Percentiles rank a stretch among this genome's conserved stretches.
phyloP scores from a whole-genome alignment of 768 basidiomycete genomes.

The Hortiboletus campestris region DNA sequence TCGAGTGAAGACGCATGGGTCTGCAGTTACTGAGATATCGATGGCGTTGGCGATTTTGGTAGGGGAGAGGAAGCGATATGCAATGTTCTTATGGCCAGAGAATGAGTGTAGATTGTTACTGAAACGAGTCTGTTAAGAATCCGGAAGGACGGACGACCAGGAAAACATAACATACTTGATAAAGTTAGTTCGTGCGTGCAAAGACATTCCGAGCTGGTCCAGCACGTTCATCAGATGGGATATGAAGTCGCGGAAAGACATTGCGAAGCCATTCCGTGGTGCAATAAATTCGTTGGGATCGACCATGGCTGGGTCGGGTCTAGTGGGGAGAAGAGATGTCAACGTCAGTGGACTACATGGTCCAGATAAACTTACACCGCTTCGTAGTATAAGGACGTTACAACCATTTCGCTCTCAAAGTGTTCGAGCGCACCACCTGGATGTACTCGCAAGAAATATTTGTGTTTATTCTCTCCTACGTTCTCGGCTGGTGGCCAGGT shows the following conservation, averaged over 20 bases:
- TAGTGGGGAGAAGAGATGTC: slow-evolving; percentile 29
- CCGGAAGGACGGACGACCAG: neutral
- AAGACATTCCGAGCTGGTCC: slow-evolving; percentile 80
- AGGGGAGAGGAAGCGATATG: slow-evolving; percentile 84
- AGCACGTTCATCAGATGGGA: slow-evolving; percentile 80
- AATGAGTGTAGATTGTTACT: slow-evolving; percentile 79
- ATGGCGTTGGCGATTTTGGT: slow-evolving; percentile 80
- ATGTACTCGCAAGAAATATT: slow-evolving; percentile 80
- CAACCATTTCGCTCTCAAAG: slow-evolving; percentile 77
- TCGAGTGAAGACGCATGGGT: slow-evolving; percentile 79
- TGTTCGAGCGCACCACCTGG: slow-evolving; percentile 86
- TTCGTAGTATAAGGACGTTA: slow-evolving; percentile 83
- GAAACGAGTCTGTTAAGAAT: slow-evolving; percentile 3
- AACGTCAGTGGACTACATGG: neutral
- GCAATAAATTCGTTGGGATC: slow-evolving; percentile 79
- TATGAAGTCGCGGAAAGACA: slow-evolving; percentile 78
- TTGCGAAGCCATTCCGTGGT: slow-evolving; percentile 81
- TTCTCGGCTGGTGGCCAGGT: slow-evolving; percentile 80
- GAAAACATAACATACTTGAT: slow-evolving; percentile 60
- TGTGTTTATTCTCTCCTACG: slow-evolving; percentile 66
- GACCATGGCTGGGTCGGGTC: slow-evolving; percentile 74
- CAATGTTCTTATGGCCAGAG: slow-evolving; percentile 78
- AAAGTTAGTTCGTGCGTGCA: slow-evolving; percentile 79
- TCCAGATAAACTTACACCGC: slow-evolving; percentile 55
- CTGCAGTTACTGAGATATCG: slow-evolving; percentile 79